A percentile compares a stretch with the other conserved stretches of the same genome.
Conservation (phyloP, 2,329 filamentous ascomycete species). For the Diaporthe eres region DNA sequence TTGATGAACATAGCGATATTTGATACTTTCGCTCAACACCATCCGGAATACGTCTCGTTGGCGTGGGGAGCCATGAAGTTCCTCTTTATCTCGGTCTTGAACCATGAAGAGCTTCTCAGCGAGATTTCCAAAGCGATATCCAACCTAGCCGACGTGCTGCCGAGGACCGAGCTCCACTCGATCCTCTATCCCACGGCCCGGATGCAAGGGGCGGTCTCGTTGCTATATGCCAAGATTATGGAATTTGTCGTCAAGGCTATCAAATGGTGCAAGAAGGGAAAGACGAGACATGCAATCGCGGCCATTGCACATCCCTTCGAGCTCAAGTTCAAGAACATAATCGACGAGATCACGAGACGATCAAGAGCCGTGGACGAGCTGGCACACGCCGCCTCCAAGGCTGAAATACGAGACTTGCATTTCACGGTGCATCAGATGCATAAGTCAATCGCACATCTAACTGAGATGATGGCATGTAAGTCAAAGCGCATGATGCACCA, state of each 20-base stretch:
- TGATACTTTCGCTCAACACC: neutral
- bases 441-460: neutral
- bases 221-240: constrained; percentile 45
- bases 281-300: constrained; percentile 39
- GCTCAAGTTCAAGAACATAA: constrained; percentile 43
- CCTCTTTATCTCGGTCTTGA: neutral
- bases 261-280: constrained; percentile 45
- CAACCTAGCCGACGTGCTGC: constrained; percentile 42
- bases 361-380: constrained; percentile 41
- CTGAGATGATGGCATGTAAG: constrained; percentile 12
- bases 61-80: constrained; percentile 5
- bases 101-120: neutral
- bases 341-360: constrained; percentile 41
- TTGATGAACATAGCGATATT: neutral
- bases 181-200: constrained; percentile 43
- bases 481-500: neutral
- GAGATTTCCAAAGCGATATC: constrained; percentile 44
- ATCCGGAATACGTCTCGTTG: neutral
- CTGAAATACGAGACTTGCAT: constrained; percentile 44
- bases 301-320: constrained; percentile 43
- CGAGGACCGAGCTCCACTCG: constrained; percentile 40
- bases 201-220: constrained; percentile 44
- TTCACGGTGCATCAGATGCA: constrained; percentile 13
- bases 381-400: constrained; percentile 40
- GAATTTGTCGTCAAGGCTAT: constrained; percentile 43